A percentile compares a stretch with the other conserved stretches of the same genome.
Conservation (phyloP, 1,284 basidiomycete species). For the Rhodotorula sp. region DNA sequence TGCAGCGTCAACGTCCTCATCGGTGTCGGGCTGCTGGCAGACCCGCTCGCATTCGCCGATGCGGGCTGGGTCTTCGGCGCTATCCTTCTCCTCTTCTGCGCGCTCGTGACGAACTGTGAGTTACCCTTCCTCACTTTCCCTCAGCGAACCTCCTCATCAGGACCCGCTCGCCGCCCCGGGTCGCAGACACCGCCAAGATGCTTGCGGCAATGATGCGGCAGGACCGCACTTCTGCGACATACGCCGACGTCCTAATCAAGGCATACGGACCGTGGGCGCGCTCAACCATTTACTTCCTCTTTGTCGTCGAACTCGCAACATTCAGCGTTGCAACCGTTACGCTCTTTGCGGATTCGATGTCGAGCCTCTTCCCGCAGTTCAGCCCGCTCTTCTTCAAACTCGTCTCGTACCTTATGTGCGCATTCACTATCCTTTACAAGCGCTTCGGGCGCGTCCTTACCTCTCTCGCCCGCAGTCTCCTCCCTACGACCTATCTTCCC, state of each 20-base stretch:
- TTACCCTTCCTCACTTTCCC: too few species aligned
- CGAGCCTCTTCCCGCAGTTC: constrained; percentile 67
- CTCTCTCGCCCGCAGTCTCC: constrained; percentile 57
- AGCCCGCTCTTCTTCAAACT: constrained; percentile 74
- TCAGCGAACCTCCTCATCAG: too few species aligned
- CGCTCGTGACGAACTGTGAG: constrained; percentile 82
- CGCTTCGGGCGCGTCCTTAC: neutral
- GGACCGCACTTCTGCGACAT: constrained; percentile 72
- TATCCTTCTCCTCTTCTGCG: constrained; percentile 72
- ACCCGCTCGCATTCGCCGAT: constrained; percentile 83
- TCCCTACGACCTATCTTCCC: constrained; percentile 81
- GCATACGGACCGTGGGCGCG: constrained; percentile 72
- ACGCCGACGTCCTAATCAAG: constrained; percentile 83
- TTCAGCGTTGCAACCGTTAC: constrained; percentile 73
- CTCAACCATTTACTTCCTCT: constrained; percentile 69
- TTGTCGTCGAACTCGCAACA: constrained; percentile 39
- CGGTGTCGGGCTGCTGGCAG: constrained; percentile 85
- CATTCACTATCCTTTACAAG: constrained; percentile 18
- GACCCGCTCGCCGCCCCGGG: neutral
- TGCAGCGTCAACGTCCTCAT: constrained; percentile 39
- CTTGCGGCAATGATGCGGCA: constrained; percentile 71
- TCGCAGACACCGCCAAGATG: constrained; percentile 69
- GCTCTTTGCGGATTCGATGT: constrained; percentile 80
- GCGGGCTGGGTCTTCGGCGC: constrained; percentile 82
- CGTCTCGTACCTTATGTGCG: constrained; percentile 70